Evolutionary conservation across 805 yeast species (phyloP).

Genomic region (Saccharomycopsis sp.): DNA sequence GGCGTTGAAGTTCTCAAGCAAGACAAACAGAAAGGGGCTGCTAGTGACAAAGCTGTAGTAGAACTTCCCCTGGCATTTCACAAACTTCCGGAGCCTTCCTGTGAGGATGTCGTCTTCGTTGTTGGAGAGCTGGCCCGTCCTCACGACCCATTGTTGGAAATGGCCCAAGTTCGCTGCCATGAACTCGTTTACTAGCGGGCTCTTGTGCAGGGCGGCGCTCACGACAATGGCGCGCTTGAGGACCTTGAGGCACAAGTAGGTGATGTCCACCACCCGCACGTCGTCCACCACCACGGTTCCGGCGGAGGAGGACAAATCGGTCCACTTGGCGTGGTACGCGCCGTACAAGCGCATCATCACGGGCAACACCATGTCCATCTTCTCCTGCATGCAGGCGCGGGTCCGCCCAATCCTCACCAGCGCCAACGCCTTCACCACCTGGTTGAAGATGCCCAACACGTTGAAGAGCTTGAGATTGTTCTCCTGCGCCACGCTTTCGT

Average conservation of each 20-base stretch:
- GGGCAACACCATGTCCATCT: conserved; percentile 55
- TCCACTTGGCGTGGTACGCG: conserved; percentile 56
- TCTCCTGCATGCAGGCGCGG: conserved; percentile 64
- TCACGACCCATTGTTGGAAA: conserved; percentile 43
- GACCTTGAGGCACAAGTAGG: conserved; percentile 69
- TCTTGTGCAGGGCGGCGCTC: conserved; percentile 65
- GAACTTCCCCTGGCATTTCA: conserved; percentile 67
- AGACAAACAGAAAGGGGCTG: conserved; percentile 62
- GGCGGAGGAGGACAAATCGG: conserved; percentile 23
- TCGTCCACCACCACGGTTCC: background rate
- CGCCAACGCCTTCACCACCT: conserved; percentile 64
- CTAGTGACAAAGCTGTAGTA: conserved; percentile 49
- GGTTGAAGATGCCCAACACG: conserved; percentile 59
- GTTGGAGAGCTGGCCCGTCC: conserved; percentile 11
- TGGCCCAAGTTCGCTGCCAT: conserved; percentile 48
- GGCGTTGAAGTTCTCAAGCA: conserved; percentile 54
- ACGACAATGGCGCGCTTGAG: conserved; percentile 65
- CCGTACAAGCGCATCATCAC: conserved; percentile 52
- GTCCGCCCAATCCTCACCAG: conserved; percentile 78
- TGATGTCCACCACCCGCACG: conserved; percentile 50
- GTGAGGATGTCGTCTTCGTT: conserved; percentile 28
- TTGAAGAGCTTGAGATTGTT: conserved; percentile 53
- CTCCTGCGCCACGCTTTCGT: conserved; percentile 32
- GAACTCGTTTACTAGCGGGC: conserved; percentile 50
- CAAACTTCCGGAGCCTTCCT: conserved; percentile 55